Base-by-base conservation (phyloP, 371 early-diverging fungal genomes). In the Chytridium lagenaria region DNA sequence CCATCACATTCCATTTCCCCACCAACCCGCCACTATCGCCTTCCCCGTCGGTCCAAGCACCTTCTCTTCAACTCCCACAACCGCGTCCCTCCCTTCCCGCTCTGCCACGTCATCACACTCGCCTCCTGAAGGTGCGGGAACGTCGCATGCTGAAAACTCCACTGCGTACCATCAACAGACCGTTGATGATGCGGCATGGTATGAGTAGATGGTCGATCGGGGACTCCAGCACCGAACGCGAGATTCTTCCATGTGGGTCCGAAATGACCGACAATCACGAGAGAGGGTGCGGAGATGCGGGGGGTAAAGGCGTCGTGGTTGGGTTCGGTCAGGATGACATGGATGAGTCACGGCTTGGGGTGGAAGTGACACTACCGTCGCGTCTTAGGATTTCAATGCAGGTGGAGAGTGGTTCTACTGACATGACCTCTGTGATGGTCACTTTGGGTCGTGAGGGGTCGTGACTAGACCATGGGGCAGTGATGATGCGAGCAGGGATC, bases 1-100 rank as follows among this genome's bases (percentile, higher is more conserved):
- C 68, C 68, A 68, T 16, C 68, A 68, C 16, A 34, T 68, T 36
- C 68, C 68, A 49, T 15, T 19, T 40, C 10, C 68, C 68, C 5
- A 51, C 36, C 44, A 5, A 10, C 44, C 51, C 19, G 22, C 26
- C 26, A 68, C 52, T 33, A 52, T 50, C 19, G 72, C 67, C 52
- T 31, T 22, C 19, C 59, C 55, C 10, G 40, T 36, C 39, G 37
- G 36, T 31, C 68, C 68, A n/a, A 68, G 44, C 50, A 30, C 52
- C 68, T 44, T 68, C 33, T 68, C 68, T 51, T 68, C 68, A 7
- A 51, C 52, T 22, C 68, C 44, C 37, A 7, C 40, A n/a, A 40
- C 37, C 23, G 16, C 66, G 28, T 37, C 44, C 66, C 2, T 23
- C 66, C 33, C 40, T n/a, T 44, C 12, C 66, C 50, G 3, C 36